phyloP scores from a whole-genome alignment of 441 rosid species.

The Populus trichocarpa region DNA sequence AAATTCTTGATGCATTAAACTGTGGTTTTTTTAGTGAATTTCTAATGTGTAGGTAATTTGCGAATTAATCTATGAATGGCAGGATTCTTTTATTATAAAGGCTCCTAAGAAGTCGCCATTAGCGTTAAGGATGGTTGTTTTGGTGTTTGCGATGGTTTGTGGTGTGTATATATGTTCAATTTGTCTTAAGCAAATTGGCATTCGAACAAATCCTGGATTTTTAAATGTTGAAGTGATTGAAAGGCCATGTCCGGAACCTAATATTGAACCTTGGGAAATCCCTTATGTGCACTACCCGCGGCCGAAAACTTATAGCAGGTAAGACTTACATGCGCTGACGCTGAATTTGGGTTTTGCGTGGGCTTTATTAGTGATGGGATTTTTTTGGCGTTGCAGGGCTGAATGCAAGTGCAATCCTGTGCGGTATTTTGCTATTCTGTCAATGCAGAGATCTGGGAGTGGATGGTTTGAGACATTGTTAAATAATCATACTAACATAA shows the following conservation, averaged over 20 bases:
- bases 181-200: constrained; percentile 38
- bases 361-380: constrained; percentile 16
- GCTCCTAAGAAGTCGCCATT: constrained; percentile 40
- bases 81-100: constrained; percentile 39
- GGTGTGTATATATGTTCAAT: constrained; percentile 38
- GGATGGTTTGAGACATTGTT: constrained; percentile 98
- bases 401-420: constrained; percentile 90
- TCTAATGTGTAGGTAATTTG: constrained; percentile 1
- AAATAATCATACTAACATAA: constrained; percentile 91
- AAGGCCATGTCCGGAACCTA: constrained; percentile 54
- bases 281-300: constrained; percentile 83
- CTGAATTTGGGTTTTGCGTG: constrained; percentile 7
- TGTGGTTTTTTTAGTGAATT: neutral
- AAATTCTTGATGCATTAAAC: neutral
- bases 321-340: constrained; percentile 8
- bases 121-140: constrained; percentile 37
- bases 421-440: constrained; percentile 85
- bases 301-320: constrained; percentile 80
- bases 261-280: constrained; percentile 86
- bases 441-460: constrained; percentile 99
- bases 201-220: constrained; percentile 19
- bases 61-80: constrained; percentile 4
- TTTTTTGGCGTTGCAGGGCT: constrained; percentile 44
- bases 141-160: constrained; percentile 37
- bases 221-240: constrained; percentile 25